Base-by-base conservation (phyloP, 176 grass and related monocot species). In the Aegilops speltoides region DNA sequence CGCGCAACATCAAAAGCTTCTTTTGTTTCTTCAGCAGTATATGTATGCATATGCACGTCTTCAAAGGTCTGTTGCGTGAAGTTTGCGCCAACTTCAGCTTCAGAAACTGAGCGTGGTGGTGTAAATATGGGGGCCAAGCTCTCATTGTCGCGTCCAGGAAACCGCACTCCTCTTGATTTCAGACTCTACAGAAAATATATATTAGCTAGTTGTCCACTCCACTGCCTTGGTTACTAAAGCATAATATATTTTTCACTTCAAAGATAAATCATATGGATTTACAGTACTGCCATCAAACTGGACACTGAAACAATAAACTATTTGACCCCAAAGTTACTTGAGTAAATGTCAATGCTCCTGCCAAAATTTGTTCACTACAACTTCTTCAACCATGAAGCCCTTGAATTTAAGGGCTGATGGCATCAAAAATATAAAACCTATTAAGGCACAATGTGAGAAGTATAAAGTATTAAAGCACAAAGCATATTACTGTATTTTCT, bases 1-100 rank as follows among this genome's bases (percentile, higher is more conserved):
- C 87, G 88, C 72, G 95, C 93, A 43, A 97, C 95, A 88, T 97
- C 95, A 83, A 97, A 95, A 24, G 91, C 87, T 76, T 97, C 95
- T 81, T 97, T 95, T 82, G 89, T 93, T 79, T 97, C 64, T 85
- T 97, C 89, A 23, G 81, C 68, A 71, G 89, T 95, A 83, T 86
- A 97, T 79, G 73, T 93, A 77, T 79, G 95, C 64, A 78, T 80
- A 64, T 83, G 91, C 26, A 95, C 17, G 43, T 97, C 93, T 76
- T 93, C 85, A 17, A 88, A 95, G 17, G 74, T 79, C 48, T 93
- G 88, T 66, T 86, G 93, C 13, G 91, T 81, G 10, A 90, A 87
- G 73, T 84, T 83, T 86, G 78, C 87, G 61, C 90, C 82, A 15
- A 60, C 54, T 62, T 87, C 89, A 85, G 85, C 79, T 85, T 97